phyloP scores from a whole-genome alignment of 257 asterid genomes.

The Solanum virginianum region DNA sequence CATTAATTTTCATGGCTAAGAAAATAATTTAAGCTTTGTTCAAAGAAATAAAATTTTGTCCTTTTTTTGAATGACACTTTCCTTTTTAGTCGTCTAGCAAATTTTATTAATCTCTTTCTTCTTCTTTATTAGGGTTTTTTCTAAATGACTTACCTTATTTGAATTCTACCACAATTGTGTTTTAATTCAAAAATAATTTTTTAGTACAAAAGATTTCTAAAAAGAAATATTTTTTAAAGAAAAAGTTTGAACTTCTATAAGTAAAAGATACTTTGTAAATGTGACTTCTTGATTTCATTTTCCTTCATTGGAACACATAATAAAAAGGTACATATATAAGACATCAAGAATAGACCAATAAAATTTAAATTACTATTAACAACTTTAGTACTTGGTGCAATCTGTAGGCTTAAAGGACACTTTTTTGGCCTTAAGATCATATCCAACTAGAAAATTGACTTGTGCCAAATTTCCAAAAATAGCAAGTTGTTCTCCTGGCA shows the following conservation, averaged over 20 bases:
- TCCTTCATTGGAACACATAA: too few relatives aligned
- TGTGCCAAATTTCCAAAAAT: constrained; percentile 41
- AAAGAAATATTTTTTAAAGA: too few relatives aligned
- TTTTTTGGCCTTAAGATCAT: constrained; percentile 23
- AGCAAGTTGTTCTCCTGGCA: background rate
- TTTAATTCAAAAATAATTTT: background rate
- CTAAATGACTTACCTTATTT: background rate
- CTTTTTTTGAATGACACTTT: background rate
- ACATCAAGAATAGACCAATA: background rate
- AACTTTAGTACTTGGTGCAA: constrained; percentile 10
- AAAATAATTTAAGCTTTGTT: background rate
- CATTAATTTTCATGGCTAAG: background rate
- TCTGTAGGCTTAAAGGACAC: constrained; percentile 36
- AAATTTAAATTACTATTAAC: background rate
- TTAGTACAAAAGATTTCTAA: background rate
- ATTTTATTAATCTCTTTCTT: too few relatives aligned
- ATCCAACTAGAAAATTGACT: constrained; percentile 31
- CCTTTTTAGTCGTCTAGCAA: too few relatives aligned
- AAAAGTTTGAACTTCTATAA: too few relatives aligned
- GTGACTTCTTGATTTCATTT: too few relatives aligned
- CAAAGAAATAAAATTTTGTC: background rate
- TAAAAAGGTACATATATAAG: background rate
- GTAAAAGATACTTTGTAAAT: too few relatives aligned
- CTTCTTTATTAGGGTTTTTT: background rate
- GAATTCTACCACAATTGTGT: background rate